These are phyloP conservation scores for Aspergillus sojae DNA, from an alignment of 2,329 filamentous ascomycete species.

Conservation along the genomic window DNA sequence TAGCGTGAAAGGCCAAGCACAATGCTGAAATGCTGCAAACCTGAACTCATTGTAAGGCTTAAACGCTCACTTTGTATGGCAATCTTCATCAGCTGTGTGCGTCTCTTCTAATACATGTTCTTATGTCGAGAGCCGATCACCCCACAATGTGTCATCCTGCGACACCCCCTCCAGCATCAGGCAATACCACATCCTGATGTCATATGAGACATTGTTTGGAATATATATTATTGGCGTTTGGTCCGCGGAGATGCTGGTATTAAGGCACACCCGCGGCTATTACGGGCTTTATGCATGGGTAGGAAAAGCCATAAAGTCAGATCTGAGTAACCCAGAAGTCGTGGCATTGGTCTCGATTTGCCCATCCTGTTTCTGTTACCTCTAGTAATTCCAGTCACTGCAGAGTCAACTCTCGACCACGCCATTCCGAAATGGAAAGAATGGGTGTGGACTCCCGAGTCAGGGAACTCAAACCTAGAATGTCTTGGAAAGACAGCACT, in stretches of 20 bases:
- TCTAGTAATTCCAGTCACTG: not conserved
- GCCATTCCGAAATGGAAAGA: too few species aligned
- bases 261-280: not conserved
- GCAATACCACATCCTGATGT: not conserved
- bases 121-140: not conserved
- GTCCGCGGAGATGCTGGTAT: not conserved
- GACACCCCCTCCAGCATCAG: not conserved
- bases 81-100: too few species aligned
- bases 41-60: not conserved
- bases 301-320: not conserved
- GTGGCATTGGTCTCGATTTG: not conserved
- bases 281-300: not conserved
- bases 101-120: not conserved
- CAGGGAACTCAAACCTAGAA: too few species aligned
- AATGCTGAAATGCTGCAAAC: not conserved
- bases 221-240: not conserved
- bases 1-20: not conserved
- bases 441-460: too few species aligned
- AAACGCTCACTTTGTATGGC: not conserved
- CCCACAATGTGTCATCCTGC: not conserved
- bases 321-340: not conserved
- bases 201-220: not conserved
- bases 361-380: not conserved
- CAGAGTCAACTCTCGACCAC: too few species aligned
- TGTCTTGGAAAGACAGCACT: too few species aligned